Evolutionary conservation across 352 stramenopile species (phyloP).

Genomic region (Globisporangium cylindrosporum): DNA sequence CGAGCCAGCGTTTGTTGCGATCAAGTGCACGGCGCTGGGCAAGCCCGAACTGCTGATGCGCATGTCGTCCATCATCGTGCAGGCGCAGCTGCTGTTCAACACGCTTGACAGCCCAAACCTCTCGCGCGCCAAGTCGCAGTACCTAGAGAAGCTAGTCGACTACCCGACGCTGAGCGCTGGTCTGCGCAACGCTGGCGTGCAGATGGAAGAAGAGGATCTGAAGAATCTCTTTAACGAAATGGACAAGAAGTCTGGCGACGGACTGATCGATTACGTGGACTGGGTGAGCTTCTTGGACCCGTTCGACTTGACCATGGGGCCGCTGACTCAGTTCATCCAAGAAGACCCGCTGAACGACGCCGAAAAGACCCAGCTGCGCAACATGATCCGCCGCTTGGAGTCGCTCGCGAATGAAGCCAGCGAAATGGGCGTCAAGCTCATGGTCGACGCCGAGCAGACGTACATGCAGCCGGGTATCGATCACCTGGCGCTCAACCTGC

Average conservation of each 20-base stretch:
- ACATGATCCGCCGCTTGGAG: conserved; percentile 87
- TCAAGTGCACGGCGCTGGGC: conserved; percentile 97
- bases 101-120: conserved; percentile 87
- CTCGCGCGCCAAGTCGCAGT: conserved; percentile 79
- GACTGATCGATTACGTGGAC: conserved; percentile 93
- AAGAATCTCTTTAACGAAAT: conserved; percentile 64
- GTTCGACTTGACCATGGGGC: conserved; percentile 87
- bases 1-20: conserved; percentile 91
- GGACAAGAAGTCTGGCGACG: conserved; percentile 61
- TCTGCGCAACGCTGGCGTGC: conserved; percentile 60
- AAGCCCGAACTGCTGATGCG: conserved; percentile 95
- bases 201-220: conserved; percentile 63
- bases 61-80: conserved; percentile 92
- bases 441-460: conserved; percentile 98
- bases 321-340: conserved; percentile 85
- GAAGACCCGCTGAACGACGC: conserved; percentile 72
- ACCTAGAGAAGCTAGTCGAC: conserved; percentile 77
- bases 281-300: conserved; percentile 93
- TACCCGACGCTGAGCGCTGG: conserved; percentile 73
- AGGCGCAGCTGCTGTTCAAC: conserved; percentile 90
- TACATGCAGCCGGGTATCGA: conserved; percentile 99
- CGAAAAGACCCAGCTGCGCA: conserved; percentile 90
- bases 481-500: conserved; percentile 84
- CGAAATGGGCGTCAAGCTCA: conserved; percentile 86
- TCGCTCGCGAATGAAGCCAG: conserved; percentile 68